Base-by-base conservation (phyloP, 306 rosid genomes). In the Gleditsia sinensis region DNA sequence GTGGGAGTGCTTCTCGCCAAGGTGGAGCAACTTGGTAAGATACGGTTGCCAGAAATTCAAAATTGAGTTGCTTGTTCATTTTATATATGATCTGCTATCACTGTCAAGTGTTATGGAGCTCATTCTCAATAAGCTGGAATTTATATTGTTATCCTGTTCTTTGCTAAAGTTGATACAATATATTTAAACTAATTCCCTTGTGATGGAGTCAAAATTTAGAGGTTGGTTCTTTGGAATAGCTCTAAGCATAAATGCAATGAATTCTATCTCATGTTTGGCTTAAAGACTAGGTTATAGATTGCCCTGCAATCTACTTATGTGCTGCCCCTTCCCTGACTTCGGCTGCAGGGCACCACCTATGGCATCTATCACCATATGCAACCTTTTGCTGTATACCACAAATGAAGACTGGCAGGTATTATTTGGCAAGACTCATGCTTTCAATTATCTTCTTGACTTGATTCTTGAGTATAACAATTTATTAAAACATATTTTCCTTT, bases 371-470 rank as follows among this genome's bases (percentile, higher is more conserved):
- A 94, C 97, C 28, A 88, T 94, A 32, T 90, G 64, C 83, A 94
- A 91, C 75, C 94, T 91, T 72, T 74, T 83, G 69, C 82, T 94
- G 70, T 91, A 91, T 83, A 85, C 98, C 4, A 94, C 98, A 63
- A 87, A 94, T 84, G 97, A 88, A 84, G 79, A 84, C 50, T 94
- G 98, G 98, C 82, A 91, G 98, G 98, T 94, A 77, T 63, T 46
- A 20, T 17, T 49, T 61, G 16, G 50, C 71, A 21, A 61, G 53
- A 68, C 75, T 56, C 68, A 46, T 27, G 78, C 53, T 82, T 36
- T 43, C 56, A 42, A 67, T 72, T 53, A 39, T 30, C 56, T 59
- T 58, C 6, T 30, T 62, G 59, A 45, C 39, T 53, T 27, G 45
- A 37, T 50, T 59, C 28, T 37, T 58, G 30, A 36, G 59, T 71